These are phyloP conservation scores for Pholiota molesta DNA, from an alignment of 768 basidiomycete genomes.

Conservation along the genomic window DNA sequence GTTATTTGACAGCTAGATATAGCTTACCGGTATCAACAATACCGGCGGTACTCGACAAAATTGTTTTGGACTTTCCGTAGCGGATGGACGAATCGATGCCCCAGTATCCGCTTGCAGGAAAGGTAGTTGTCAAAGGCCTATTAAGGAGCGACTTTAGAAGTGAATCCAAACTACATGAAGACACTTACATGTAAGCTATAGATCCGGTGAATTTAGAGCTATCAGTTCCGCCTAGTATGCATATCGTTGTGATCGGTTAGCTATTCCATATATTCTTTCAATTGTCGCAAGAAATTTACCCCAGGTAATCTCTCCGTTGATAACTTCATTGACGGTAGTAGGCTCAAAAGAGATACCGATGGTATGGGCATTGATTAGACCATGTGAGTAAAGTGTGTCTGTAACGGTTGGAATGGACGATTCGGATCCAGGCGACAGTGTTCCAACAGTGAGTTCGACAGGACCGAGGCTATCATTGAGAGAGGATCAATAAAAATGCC, in stretches of 20 bases:
- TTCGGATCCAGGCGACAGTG: conserved; percentile 29
- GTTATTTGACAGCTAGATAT: not conserved
- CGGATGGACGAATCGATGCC: conserved; percentile 57
- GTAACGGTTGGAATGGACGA: conserved; percentile 54
- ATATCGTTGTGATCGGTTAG: not conserved
- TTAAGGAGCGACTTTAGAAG: too few species aligned
- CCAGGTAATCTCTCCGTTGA: conserved; percentile 58
- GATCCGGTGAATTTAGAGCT: conserved; percentile 30
- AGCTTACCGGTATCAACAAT: conserved; percentile 57
- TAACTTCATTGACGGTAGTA: conserved; percentile 29
- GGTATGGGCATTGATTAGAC: conserved; percentile 38
- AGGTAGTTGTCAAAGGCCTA: conserved; percentile 49
- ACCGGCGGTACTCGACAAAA: conserved; percentile 48
- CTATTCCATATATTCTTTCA: too few species aligned
- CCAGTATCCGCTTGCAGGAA: conserved; percentile 53
- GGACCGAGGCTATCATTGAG: conserved; percentile 59
- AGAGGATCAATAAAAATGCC: not conserved
- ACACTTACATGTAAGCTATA: conserved; percentile 12
- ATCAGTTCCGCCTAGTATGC: conserved; percentile 40
- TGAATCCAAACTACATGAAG: not conserved
- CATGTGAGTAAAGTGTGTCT: conserved; percentile 49
- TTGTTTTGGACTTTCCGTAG: conserved; percentile 45
- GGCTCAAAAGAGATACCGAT: conserved; percentile 58
- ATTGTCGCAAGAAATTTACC: conserved; percentile 20
- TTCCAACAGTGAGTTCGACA: conserved; percentile 51